phyloP scores from a whole-genome alignment of 2,329 filamentous ascomycete species.

The Trichoderma asperellum region DNA sequence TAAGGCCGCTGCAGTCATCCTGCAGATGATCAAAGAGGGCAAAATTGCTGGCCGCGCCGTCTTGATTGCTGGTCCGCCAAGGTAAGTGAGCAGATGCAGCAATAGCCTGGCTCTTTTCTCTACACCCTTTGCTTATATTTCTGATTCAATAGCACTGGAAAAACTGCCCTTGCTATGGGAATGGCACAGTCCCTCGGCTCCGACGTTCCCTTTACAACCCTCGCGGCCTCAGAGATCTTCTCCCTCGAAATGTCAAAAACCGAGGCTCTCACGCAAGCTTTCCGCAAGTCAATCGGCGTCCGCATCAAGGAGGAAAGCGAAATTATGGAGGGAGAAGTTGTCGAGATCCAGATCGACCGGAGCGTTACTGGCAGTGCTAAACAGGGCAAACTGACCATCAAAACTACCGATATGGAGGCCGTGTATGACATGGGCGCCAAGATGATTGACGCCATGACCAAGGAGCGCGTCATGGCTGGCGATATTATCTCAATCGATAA shows the following conservation, averaged over 20 bases:
- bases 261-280: conserved; percentile 96
- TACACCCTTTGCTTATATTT: background rate
- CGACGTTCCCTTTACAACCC: conserved; percentile 94
- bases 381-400: conserved; percentile 98
- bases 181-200: conserved; percentile 95
- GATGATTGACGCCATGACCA: conserved; percentile 99
- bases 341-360: conserved; percentile 97
- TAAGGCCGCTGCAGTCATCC: conserved; percentile 92
- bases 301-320: conserved; percentile 99
- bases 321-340: conserved; percentile 98
- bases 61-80: conserved; percentile 91
- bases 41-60: conserved; percentile 97
- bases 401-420: conserved; percentile 99
- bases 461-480: conserved; percentile 97
- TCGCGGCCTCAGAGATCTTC: conserved; percentile 96
- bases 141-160: conserved; percentile 72
- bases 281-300: conserved; percentile 96
- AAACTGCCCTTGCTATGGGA: conserved; percentile 97
- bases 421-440: conserved; percentile 99
- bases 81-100: conserved; percentile 47
- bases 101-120: background rate
- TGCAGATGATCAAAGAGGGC: conserved; percentile 98
- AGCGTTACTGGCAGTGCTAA: conserved; percentile 96
- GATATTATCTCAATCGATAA: conserved; percentile 99
- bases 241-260: conserved; percentile 99